A percentile compares a stretch with the other conserved stretches of the same genome.
These are phyloP conservation scores for Polytolypa hystricis DNA, from an alignment of 2,329 filamentous ascomycete species.

Conservation along the genomic window DNA sequence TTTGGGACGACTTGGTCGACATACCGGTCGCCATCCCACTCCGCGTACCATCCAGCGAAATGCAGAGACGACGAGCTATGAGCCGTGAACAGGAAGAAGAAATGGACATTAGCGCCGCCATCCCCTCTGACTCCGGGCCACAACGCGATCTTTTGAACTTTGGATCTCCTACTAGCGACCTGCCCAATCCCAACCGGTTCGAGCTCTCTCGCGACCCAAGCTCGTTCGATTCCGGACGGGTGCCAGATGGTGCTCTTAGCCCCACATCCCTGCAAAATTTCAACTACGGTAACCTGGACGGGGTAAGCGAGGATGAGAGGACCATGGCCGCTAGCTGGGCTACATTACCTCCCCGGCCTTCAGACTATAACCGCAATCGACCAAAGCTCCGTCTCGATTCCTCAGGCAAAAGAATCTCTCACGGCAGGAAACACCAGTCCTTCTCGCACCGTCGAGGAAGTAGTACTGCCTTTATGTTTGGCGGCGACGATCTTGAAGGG, in stretches of 20 bases:
- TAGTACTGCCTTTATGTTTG: conserved; percentile 39
- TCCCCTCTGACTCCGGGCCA: conserved; percentile 41
- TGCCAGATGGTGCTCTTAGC: conserved; percentile 20
- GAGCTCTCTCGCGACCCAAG: conserved; percentile 45
- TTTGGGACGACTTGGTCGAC: conserved; percentile 97
- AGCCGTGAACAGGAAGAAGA: conserved; percentile 59
- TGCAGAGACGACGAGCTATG: conserved; percentile 53
- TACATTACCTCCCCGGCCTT: conserved; percentile 24
- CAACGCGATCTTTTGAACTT: conserved; percentile 60
- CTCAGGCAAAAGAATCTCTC: conserved; percentile 12
- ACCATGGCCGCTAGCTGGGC: conserved; percentile 29
- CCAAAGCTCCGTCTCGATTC: conserved; percentile 11
- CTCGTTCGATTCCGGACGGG: conserved; percentile 25
- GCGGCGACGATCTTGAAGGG: conserved; percentile 72
- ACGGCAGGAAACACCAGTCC: conserved; percentile 25
- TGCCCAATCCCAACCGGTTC: conserved; percentile 67
- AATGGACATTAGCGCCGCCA: conserved; percentile 75
- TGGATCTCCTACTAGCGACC: conserved; percentile 43
- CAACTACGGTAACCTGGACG: conserved; percentile 21
- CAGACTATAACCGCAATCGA: conserved; percentile 16
- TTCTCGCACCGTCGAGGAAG: conserved; percentile 28
- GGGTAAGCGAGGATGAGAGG: conserved; percentile 16
- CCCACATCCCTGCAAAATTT: conserved; percentile 24
- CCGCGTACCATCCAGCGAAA: conserved; percentile 72
- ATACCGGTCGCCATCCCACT: conserved; percentile 90